These are phyloP conservation scores for Tricholoma terreum DNA, from an alignment of 768 basidiomycete genomes.

Conservation along the genomic window DNA sequence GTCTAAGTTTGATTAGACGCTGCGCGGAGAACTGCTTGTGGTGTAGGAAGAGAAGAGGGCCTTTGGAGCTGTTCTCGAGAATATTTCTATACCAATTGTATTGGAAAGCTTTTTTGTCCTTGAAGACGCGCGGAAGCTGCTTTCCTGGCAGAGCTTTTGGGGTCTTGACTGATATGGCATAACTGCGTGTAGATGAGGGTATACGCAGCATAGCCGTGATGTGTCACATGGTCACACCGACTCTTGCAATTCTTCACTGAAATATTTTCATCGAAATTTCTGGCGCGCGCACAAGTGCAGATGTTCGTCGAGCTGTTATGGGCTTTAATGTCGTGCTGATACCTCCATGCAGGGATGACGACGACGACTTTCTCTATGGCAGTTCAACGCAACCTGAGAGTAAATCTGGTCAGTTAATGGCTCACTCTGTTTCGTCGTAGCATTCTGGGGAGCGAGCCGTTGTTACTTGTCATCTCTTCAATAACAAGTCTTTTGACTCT, in stretches of 20 bases:
- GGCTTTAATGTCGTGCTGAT: background rate
- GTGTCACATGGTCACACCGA: slow-evolving; percentile 10
- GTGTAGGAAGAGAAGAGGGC: slow-evolving; percentile 74
- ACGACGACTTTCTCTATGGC: slow-evolving; percentile 79
- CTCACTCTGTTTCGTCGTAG: slow-evolving; percentile 11
- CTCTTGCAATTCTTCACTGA: background rate
- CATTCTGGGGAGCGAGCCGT: slow-evolving; percentile 18
- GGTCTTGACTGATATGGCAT: slow-evolving; percentile 56
- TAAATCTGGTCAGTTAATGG: slow-evolving; percentile 37
- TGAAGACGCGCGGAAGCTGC: slow-evolving; percentile 63
- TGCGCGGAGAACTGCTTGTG: slow-evolving; percentile 73
- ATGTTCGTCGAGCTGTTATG: slow-evolving; percentile 12
- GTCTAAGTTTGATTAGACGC: slow-evolving; percentile 64
- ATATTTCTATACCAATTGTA: slow-evolving; percentile 78
- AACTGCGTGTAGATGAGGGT: slow-evolving; percentile 35
- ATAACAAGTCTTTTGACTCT: slow-evolving; percentile 40
- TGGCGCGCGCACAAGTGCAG: background rate
- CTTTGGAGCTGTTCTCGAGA: slow-evolving; percentile 50
- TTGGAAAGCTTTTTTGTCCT: slow-evolving; percentile 76
- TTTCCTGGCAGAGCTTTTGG: slow-evolving; percentile 52
- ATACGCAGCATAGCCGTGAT: slow-evolving; percentile 19
- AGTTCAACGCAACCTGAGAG: slow-evolving; percentile 38
- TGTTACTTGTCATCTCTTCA: slow-evolving; percentile 31
- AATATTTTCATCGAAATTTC: background rate
- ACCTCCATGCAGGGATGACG: slow-evolving; percentile 56